These are phyloP conservation scores for Aspergillus quadricinctus DNA, from an alignment of 2,329 filamentous ascomycete genomes.

Conservation along the genomic window DNA sequence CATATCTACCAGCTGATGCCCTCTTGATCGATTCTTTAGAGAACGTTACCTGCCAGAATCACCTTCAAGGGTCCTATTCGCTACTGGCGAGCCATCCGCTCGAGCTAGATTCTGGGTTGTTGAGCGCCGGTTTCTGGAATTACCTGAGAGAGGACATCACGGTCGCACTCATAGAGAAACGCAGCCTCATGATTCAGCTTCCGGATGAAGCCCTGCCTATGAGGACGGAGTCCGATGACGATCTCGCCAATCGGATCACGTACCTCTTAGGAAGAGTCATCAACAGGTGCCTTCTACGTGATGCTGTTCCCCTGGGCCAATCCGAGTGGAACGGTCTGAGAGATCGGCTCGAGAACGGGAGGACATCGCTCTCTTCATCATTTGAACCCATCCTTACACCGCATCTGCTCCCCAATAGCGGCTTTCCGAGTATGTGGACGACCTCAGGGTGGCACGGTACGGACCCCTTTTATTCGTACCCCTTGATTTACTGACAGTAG, in stretches of 20 bases:
- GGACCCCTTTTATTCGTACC: background rate
- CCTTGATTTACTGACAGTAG: background rate
- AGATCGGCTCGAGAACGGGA: conserved; percentile 28
- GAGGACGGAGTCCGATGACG: conserved; percentile 21
- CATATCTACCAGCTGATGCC: background rate
- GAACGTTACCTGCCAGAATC: conserved; percentile 41
- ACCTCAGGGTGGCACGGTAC: conserved; percentile 44
- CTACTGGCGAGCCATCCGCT: conserved; percentile 32
- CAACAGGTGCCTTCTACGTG: conserved; percentile 34
- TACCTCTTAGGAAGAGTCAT: conserved; percentile 43
- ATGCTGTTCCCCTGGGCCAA: background rate
- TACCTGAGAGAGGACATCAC: conserved; percentile 53
- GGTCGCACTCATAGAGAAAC: conserved; percentile 45
- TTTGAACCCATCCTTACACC: conserved; percentile 27
- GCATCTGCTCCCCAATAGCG: conserved; percentile 3
- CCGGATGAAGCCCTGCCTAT: conserved; percentile 18
- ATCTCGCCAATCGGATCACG: conserved; percentile 40
- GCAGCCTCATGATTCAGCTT: conserved; percentile 40
- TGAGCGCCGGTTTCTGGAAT: conserved; percentile 48
- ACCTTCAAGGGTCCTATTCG: conserved; percentile 47
- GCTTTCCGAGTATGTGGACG: conserved; percentile 40
- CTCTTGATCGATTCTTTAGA: conserved; percentile 17
- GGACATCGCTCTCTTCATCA: conserved; percentile 23
- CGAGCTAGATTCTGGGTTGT: conserved; percentile 23
- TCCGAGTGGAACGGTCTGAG: conserved; percentile 14